phyloP scores from a whole-genome alignment of 2,329 filamentous ascomycete genomes.

The Aspergillus aculeatinus region DNA sequence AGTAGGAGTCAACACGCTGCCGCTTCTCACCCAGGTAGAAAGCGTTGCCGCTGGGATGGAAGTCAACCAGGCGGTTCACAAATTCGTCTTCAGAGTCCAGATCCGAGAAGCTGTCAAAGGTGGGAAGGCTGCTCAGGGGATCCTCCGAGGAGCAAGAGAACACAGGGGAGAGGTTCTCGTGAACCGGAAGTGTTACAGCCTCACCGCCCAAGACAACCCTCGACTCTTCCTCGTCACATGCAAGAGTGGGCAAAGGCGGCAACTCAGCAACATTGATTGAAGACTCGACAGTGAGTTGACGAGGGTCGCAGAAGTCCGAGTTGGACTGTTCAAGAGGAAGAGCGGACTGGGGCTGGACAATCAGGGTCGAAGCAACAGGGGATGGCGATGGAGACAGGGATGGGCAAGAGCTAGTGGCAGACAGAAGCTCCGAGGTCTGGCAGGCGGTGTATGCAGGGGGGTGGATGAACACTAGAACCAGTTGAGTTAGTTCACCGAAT shows the following conservation, averaged over 20 bases:
- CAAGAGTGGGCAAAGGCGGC: slow-evolving; percentile 56
- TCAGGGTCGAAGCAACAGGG: slow-evolving; percentile 68
- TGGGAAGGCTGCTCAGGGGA: slow-evolving; percentile 61
- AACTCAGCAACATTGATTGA: slow-evolving; percentile 59
- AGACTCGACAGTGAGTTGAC: slow-evolving; percentile 73
- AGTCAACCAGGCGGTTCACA: slow-evolving; percentile 69
- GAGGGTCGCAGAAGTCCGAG: slow-evolving; percentile 86
- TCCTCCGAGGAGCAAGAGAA: slow-evolving; percentile 48
- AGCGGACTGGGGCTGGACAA: slow-evolving; percentile 75
- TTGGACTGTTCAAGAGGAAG: slow-evolving; percentile 62
- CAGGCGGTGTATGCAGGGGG: slow-evolving; percentile 63
- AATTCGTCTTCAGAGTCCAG: slow-evolving; percentile 91
- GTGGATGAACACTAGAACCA: slow-evolving; percentile 61
- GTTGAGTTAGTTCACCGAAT: slow-evolving; percentile 27
- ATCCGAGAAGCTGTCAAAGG: slow-evolving; percentile 83
- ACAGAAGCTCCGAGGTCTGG: slow-evolving; percentile 68
- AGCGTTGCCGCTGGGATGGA: slow-evolving; percentile 59
- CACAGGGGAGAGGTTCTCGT: slow-evolving; percentile 38
- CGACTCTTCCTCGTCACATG: slow-evolving; percentile 44
- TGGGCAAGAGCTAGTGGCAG: slow-evolving; percentile 67
- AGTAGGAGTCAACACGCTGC: slow-evolving; percentile 68
- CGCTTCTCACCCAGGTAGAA: slow-evolving; percentile 66
- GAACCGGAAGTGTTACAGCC: slow-evolving; percentile 38
- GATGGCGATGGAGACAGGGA: slow-evolving; percentile 86
- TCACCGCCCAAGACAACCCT: slow-evolving; percentile 38